Percentiles rank a stretch among this genome's conserved stretches.
Evolutionary conservation across 441 rosid species (phyloP).

Genomic region (Gossypium gossypioides): DNA sequence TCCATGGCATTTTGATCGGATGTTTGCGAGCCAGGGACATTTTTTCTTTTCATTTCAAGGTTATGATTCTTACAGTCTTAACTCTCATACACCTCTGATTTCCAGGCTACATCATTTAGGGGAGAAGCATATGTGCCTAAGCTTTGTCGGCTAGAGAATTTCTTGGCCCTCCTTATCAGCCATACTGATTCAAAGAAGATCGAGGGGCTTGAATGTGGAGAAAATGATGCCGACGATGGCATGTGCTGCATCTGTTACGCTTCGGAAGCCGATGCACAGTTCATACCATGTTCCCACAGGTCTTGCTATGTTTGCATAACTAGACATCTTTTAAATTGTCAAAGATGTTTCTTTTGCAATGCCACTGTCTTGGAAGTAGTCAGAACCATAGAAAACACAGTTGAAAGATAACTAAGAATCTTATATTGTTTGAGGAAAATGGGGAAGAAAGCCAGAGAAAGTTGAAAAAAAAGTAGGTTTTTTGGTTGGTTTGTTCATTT

Average conservation of each 20-base stretch:
- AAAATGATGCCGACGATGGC: constrained; percentile 40
- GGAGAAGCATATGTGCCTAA: constrained; percentile 46
- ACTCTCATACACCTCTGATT: neutral
- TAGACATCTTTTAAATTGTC: constrained; percentile 82
- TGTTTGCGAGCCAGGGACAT: neutral
- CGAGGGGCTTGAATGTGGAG: constrained; percentile 24
- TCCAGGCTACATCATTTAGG: constrained; percentile 56
- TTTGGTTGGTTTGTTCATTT: neutral
- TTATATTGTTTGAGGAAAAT: neutral
- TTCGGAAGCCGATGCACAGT: constrained; percentile 53
- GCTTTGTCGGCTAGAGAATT: constrained; percentile 57
- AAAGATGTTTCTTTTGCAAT: constrained; percentile 95
- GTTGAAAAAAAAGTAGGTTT: neutral
- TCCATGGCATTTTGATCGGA: neutral
- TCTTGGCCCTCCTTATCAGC: constrained; percentile 50
- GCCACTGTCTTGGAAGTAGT: constrained; percentile 63
- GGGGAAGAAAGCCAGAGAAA: neutral
- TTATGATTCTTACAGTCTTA: neutral
- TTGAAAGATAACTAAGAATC: neutral
- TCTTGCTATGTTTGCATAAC: constrained; percentile 94
- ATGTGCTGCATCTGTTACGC: constrained; percentile 86
- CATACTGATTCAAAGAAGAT: constrained; percentile 32
- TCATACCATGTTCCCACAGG: constrained; percentile 76
- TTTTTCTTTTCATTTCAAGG: neutral
- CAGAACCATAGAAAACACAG: constrained; percentile 24